phyloP scores from a whole-genome alignment of 78 protist species.

The Chrysochromulina parva region DNA sequence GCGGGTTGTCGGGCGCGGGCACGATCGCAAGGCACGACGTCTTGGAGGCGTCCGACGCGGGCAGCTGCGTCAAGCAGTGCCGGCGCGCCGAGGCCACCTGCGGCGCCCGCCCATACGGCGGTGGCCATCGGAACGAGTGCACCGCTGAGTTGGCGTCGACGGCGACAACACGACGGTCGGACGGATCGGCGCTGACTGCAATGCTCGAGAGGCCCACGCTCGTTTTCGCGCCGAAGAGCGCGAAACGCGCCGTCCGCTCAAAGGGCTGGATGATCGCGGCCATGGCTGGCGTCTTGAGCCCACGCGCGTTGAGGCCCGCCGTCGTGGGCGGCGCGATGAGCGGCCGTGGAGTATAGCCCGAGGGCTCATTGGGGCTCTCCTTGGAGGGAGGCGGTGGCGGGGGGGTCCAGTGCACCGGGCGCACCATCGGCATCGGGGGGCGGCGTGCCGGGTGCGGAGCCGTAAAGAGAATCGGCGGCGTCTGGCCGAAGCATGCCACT shows the following conservation, averaged over 20 bases:
- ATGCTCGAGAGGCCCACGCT: too few relatives aligned
- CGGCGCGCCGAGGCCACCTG: neutral
- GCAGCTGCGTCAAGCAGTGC: neutral
- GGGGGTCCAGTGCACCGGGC: neutral
- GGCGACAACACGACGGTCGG: neutral
- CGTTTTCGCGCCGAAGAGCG: too few relatives aligned
- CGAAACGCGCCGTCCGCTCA: too few relatives aligned
- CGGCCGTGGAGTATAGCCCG: too few relatives aligned
- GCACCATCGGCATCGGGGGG: neutral
- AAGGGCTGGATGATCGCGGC: too few relatives aligned
- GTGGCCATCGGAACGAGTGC: neutral
- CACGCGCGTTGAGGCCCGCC: too few relatives aligned
- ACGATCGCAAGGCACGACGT: neutral
- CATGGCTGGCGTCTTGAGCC: too few relatives aligned
- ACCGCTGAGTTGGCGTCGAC: neutral
- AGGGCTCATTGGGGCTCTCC: too few relatives aligned
- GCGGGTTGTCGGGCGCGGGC: neutral
- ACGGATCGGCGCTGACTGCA: too few relatives aligned
- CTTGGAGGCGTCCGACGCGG: neutral
- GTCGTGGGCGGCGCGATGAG: too few relatives aligned
- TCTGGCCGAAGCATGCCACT: conserved; percentile 40
- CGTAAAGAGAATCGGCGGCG: conserved; percentile 62
- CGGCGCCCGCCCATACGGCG: neutral
- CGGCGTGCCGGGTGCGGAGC: conserved; percentile 79
- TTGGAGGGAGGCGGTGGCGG: neutral